Evolutionary conservation across 2,329 filamentous ascomycete genomes (phyloP), one percentile per base, ranked within the genome.

Genomic region (Ilyonectria destructans): DNA sequence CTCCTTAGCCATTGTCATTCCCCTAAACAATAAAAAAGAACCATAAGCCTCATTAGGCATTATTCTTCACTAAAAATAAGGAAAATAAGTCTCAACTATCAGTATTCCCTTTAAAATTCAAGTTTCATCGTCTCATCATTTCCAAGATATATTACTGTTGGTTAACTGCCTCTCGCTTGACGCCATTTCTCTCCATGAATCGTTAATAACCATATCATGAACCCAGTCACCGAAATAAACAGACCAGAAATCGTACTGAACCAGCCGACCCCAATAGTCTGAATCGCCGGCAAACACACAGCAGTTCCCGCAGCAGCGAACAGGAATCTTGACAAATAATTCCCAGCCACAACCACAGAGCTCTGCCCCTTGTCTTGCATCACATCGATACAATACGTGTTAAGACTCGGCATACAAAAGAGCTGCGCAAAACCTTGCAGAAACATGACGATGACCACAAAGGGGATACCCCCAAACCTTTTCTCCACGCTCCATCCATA

Each of bases 381-480:
- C 4, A 95, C 92, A 78, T 95, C 92, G 51, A 95, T 79, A 75
- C 94, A 80, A 94, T 94, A 74, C 0, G 91, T 92, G 76, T 94
- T 93, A 62, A 94, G 77, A 52, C 86, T 89, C 0, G 91, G 91
- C 71, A 93, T 93, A 70, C 90, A 92, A 75, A 93, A 92, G 2
- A 93, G 81, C 77, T 93, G 91, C 0, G 89, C 89, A 1, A 93
- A 85, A 1, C 91, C 92, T 73, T 93, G 91, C 5, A 91, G 68
- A 75, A 93, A 93, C 85, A 93, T 90, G 74, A 89, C 87, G 7
- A 93, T 83, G 3, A 93, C 89, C 0, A 91, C 91, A 1, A 92
- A 75, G 1, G 84, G 82, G 26, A 87, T 82, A 1, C 85, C 85
- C 8, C 85, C 85, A 4, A 83, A 78, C 13, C 79, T 69, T 59